Conservation (phyloP, 2,329 filamentous ascomycete species). For the Fusarium caatingaense region DNA sequence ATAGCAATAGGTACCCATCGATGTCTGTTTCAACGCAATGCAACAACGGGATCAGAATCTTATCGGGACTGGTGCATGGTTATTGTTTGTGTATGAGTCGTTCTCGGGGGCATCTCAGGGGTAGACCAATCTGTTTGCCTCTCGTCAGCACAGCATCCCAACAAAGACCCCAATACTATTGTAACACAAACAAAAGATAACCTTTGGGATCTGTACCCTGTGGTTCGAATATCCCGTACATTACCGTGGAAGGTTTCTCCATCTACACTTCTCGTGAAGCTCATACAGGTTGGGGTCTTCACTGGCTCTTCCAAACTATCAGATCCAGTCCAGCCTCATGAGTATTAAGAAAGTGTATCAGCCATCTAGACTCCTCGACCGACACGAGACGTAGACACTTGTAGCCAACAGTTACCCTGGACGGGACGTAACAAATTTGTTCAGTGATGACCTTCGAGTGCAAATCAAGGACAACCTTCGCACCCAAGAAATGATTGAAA, state of each 20-base stretch:
- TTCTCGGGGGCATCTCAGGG: not conserved
- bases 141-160: not conserved
- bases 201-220: not conserved
- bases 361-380: no score
- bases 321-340: not conserved
- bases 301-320: not conserved
- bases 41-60: not conserved
- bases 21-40: accelerated
- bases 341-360: no score
- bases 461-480: not conserved
- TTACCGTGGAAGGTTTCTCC: not conserved
- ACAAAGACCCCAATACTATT: not conserved
- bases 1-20: not conserved
- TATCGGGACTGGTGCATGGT: not conserved
- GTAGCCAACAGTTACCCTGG: not conserved
- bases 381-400: no score
- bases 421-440: not conserved
- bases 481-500: no score
- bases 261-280: not conserved
- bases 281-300: not conserved
- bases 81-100: not conserved
- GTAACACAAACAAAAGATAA: not conserved
- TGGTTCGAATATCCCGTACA: not conserved
- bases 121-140: not conserved
- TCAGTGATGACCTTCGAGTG: not conserved